Conservation (phyloP, 116 monocot genomes). For the Papilionanthe hybrid region DNA sequence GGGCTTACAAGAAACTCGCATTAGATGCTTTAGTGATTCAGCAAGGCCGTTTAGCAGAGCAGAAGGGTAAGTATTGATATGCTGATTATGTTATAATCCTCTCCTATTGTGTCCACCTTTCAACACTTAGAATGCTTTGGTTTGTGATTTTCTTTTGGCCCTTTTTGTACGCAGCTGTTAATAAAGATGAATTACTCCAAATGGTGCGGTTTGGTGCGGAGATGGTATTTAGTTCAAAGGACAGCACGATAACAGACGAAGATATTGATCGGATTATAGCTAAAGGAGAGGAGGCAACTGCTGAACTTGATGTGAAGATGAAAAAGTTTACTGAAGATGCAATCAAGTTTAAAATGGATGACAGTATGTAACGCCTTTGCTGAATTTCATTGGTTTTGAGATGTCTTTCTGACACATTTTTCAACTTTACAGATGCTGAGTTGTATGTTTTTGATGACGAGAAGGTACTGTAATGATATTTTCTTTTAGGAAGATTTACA, state of each 20-base stretch:
- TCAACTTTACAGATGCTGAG: constrained; percentile 71
- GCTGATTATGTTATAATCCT: neutral
- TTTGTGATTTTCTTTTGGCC: neutral
- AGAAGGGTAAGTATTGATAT: constrained; percentile 60
- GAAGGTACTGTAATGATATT: constrained; percentile 42
- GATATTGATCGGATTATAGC: constrained; percentile 98
- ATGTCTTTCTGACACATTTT: constrained; percentile 8
- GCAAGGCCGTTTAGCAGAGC: constrained; percentile 95
- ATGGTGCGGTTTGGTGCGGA: constrained; percentile 99
- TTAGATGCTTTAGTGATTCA: constrained; percentile 99
- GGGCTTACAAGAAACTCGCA: constrained; percentile 98
- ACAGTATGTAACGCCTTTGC: constrained; percentile 54
- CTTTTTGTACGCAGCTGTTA: constrained; percentile 64
- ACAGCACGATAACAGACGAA: constrained; percentile 96
- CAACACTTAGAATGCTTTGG: neutral
- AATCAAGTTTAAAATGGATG: constrained; percentile 99
- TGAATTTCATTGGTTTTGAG: constrained; percentile 1
- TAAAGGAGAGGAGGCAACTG: constrained; percentile 97
- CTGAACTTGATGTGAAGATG: constrained; percentile 98
- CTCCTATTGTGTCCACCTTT: neutral
- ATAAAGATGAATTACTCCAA: constrained; percentile 96
- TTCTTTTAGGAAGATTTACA: neutral
- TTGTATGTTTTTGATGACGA: constrained; percentile 94
- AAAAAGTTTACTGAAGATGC: constrained; percentile 99
- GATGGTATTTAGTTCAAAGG: constrained; percentile 99